Base-by-base conservation (phyloP, 306 rosid genomes). In the Rosa lucieae region DNA sequence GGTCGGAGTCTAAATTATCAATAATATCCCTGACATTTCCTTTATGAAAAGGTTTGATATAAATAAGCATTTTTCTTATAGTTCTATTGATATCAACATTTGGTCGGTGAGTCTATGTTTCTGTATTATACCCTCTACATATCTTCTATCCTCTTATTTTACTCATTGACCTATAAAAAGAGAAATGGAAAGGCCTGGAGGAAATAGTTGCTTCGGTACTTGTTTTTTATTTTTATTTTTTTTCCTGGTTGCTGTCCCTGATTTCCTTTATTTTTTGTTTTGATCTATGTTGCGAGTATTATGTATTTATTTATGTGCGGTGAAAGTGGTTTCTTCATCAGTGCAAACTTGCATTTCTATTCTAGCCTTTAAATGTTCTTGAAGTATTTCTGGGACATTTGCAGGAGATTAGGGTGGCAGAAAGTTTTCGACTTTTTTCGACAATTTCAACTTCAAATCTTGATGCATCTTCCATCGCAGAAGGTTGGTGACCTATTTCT, bases 341-440 rank as follows among this genome's bases (percentile, higher is more conserved):
- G 9, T 40, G 8, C 55, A 17, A 73, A 46, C 52, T 46, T 35
- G 49, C 67, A 20, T 46, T 58, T 42, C 39, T 29, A 6, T 67
- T 66, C 21, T 26, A 18, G 66, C 61, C 10, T 12, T 67, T 18
- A 29, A 51, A 62, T 18, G 52, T 42, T 53, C 17, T 67, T 32
- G 32, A 32, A 12, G 43, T 23, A 47, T 71, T 4, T 81, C 20
- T 63, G 73, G 37, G 35, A 23, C 39, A 37, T 81, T 71, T 87
- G 80, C 90, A 94, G 98, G 97, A 91, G 77, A 81, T 92, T 70
- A 88, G 69, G 85, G 98, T 92, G 83, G 90, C 96, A 20, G 96
- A 92, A 67, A 90, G 81, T 76, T 95, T 92, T 82, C 85, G 92
- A 78, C 81, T 95, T 70, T 92, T 95, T 83, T 88, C 95, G 61